Evolutionary conservation across 164 flowering plant species (phyloP), one percentile per base, ranked within the genome.

Genomic region (Aristolochia californica): DNA sequence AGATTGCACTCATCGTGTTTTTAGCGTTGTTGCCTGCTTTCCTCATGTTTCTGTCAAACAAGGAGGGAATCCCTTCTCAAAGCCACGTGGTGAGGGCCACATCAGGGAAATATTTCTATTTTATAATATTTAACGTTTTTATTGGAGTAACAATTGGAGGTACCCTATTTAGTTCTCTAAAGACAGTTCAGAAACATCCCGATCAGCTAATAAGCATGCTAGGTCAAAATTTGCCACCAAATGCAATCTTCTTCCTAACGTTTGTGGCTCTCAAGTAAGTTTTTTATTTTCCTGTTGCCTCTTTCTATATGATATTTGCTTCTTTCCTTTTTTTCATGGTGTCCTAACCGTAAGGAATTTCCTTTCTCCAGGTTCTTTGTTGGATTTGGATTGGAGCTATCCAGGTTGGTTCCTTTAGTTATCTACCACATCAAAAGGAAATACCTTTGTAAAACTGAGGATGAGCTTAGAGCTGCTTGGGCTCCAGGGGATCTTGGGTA

Each of bases 71-170:
- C 54, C 83, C 97, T 62, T 80, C 94, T 5, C 57, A 56, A 67
- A 79, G 94, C 61, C 97, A 93, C 68, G 84, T 71, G 15, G 64
- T 71, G 13, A 80, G 99, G 70, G 99, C 90, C 44, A 68, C 91
- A n/a, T 87, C 97, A 0, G 99, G 99, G 38, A 93, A 93, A 57
- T 93, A 87, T 55, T 93, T 93, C 66, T 93, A 93, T 57, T 93
- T 93, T 61, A 56, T 74, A 1, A 80, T 93, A 49, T 67, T 93
- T 44, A 93, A 89, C 73, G 97, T 89, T 22, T 93, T 93, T 48
- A 66, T 93, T 68, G 99, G 99, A 53, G 91, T 93, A 9, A 93
- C 99, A 1, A 0, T 93, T 0, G 87, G 87, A 65, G 84, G 79
- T 22, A 77, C 94, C 17, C 57, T 93, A 62, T 81, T 83, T 60